Percentiles rank a stretch among this genome's conserved stretches.
Conservation (phyloP, 345 rosid species). For the Populus alba region DNA sequence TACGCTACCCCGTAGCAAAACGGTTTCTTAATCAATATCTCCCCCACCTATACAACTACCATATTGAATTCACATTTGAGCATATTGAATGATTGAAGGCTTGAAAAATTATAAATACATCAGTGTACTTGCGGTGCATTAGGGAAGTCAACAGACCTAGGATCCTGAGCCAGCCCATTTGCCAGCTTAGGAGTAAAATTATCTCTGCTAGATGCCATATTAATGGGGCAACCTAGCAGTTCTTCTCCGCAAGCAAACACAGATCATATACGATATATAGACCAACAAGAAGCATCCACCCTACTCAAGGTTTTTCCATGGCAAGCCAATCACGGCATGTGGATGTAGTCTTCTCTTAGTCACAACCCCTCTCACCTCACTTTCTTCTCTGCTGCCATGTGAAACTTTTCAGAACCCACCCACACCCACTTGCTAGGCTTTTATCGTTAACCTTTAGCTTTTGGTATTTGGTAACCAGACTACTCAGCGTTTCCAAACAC, state of each 20-base stretch:
- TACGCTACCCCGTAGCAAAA: too few species aligned
- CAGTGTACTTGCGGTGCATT: background rate
- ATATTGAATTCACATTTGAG: background rate
- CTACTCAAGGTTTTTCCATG: background rate
- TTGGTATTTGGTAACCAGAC: conserved; percentile 9
- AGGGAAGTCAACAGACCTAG: background rate
- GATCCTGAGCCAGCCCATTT: background rate
- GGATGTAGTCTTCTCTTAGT: too few species aligned
- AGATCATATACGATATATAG: background rate
- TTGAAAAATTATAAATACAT: background rate
- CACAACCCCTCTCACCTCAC: background rate
- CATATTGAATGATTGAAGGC: background rate
- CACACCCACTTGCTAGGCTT: conserved; percentile 4
- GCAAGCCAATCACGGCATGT: background rate
- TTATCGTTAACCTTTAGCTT: conserved; percentile 23
- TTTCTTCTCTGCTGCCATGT: conserved; percentile 28
- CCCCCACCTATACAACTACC: background rate
- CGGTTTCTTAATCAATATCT: background rate
- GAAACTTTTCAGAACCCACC: conserved; percentile 55
- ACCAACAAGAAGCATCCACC: background rate
- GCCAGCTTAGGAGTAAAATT: background rate
- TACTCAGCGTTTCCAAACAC: conserved; percentile 6
- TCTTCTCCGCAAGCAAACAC: background rate
- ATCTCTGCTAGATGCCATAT: too few species aligned
- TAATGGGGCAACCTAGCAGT: background rate